phyloP scores from a whole-genome alignment of 1,139 yeast species.

The Blastobotrys illinoisensis region DNA sequence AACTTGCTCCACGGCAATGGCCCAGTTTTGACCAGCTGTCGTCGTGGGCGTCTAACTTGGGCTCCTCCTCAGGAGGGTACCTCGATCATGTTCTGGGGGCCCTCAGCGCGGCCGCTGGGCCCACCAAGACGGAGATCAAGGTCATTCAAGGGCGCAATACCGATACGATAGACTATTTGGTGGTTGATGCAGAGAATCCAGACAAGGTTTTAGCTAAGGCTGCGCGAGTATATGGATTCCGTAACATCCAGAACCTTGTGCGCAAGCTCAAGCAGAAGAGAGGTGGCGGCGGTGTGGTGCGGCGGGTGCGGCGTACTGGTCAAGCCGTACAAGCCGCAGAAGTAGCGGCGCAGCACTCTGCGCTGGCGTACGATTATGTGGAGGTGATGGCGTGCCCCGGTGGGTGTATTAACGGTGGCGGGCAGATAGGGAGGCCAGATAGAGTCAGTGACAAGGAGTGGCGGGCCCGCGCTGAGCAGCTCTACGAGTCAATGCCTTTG shows the following conservation, averaged over 20 bases:
- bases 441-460: slow-evolving; percentile 28
- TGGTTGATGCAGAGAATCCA: slow-evolving; percentile 37
- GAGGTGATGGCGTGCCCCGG: slow-evolving; percentile 99
- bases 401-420: slow-evolving; percentile 98
- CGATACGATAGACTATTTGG: slow-evolving; percentile 66
- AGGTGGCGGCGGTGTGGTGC: slow-evolving; percentile 18
- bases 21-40: slow-evolving; percentile 44
- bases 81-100: slow-evolving; percentile 31
- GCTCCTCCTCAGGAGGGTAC: slow-evolving; percentile 84
- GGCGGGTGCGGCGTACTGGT: slow-evolving; percentile 8
- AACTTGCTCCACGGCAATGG: slow-evolving; percentile 51
- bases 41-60: slow-evolving; percentile 64
- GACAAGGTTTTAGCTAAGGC: slow-evolving; percentile 50
- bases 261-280: slow-evolving; percentile 56
- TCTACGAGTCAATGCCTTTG: slow-evolving; percentile 26
- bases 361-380: slow-evolving; percentile 69
- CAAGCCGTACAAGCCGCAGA: slow-evolving; percentile 13
- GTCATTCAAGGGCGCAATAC: slow-evolving; percentile 58
- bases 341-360: slow-evolving; percentile 37
- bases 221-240: slow-evolving; percentile 83
- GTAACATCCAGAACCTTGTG: slow-evolving; percentile 90
- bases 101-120: slow-evolving; percentile 21
- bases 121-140: slow-evolving; percentile 18
- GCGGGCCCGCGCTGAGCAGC: slow-evolving; percentile 30
- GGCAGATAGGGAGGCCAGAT: slow-evolving; percentile 60